Base-by-base conservation (phyloP, 2,329 filamentous ascomycete genomes). In the Trichoderma oligosporum region DNA sequence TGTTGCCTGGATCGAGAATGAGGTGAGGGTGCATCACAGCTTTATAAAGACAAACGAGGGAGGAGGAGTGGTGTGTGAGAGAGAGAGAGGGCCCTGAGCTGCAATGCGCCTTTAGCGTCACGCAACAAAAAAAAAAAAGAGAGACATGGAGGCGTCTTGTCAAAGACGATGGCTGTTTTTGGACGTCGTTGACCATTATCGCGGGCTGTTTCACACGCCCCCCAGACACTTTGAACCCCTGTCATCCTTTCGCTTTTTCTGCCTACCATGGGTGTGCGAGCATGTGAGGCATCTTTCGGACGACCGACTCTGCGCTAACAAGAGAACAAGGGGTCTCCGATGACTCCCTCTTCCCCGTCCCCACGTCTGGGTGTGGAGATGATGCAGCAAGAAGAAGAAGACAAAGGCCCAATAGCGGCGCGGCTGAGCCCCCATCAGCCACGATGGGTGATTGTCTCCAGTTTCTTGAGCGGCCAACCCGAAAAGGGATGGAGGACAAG, bases 401-500 rank as follows among this genome's bases (percentile, higher is more conserved):
- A 38, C 39, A 42, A 16, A 25, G 47, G 31, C 41, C 57, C 57
- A 59, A 51, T 59, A 48, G 52, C 52, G 48, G 44, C 38, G 36
- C 51, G 38, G 57, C 57, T 59, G 57, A 59, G 57, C 29, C 42
- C 41, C 51, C 51, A 42, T 56, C 53, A 59, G 57, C 57, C 57
- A 59, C 57, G 51, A 44, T 20, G 38, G 42, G 51, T 56, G 51
- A 55, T 42, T 53, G 47, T 29, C 33, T 36, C 39, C 45, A 51
- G 45, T 53, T 41, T 33, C 41, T 16, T 39, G 46, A 47, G 41
- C 35, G 56, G 33, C 48, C 56, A 58, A 41, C 56, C 48, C 53
- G 41, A 58, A 58, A 25, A 31, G 44, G 48, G 24, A 45, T 25
- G 47, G 47, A 25, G 14, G n/a, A 24, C 33, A 38, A 14, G 18